These are phyloP conservation scores for Coleophoma eucalyptorum DNA, from an alignment of 2,329 filamentous ascomycete species.

Conservation along the genomic window DNA sequence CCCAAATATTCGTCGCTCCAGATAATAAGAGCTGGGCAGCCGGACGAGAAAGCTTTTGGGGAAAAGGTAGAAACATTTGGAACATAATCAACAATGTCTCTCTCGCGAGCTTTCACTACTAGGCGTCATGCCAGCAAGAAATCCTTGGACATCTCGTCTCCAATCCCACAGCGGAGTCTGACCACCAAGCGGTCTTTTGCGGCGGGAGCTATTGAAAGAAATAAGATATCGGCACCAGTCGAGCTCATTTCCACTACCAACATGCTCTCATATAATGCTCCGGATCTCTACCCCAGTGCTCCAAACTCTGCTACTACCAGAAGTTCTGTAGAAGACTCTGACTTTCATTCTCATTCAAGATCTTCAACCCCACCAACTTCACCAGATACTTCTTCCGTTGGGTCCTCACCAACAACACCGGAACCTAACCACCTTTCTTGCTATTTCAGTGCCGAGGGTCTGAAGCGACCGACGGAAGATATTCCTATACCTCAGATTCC, in stretches of 20 bases:
- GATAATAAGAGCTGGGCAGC: no score
- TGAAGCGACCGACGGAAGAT: constrained; percentile 20
- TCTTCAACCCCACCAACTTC: constrained; percentile 36
- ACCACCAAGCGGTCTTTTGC: constrained; percentile 22
- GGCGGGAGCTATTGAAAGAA: constrained; percentile 34
- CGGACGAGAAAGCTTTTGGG: no score
- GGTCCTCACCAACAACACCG: constrained; percentile 42
- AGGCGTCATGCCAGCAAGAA: constrained; percentile 49
- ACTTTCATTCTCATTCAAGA: constrained; percentile 47
- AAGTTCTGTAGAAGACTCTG: constrained; percentile 70
- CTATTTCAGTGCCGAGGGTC: constrained; percentile 47
- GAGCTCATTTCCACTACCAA: constrained; percentile 93
- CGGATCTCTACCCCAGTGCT: constrained; percentile 58
- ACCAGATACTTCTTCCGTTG: constrained; percentile 38
- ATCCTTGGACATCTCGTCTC: constrained; percentile 29
- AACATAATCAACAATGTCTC: constrained; percentile 36
- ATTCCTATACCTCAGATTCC: constrained; percentile 59
- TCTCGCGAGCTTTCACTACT: constrained; percentile 70
- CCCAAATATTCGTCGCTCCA: no score
- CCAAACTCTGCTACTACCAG: constrained; percentile 43
- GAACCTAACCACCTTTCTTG: constrained; percentile 64
- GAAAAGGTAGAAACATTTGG: no score
- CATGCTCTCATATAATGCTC: constrained; percentile 91
- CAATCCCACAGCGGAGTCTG: constrained; percentile 19
- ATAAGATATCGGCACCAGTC: constrained; percentile 83